Base-by-base conservation (phyloP, 352 stramenopile species). In the Phytophthora cajani region DNA sequence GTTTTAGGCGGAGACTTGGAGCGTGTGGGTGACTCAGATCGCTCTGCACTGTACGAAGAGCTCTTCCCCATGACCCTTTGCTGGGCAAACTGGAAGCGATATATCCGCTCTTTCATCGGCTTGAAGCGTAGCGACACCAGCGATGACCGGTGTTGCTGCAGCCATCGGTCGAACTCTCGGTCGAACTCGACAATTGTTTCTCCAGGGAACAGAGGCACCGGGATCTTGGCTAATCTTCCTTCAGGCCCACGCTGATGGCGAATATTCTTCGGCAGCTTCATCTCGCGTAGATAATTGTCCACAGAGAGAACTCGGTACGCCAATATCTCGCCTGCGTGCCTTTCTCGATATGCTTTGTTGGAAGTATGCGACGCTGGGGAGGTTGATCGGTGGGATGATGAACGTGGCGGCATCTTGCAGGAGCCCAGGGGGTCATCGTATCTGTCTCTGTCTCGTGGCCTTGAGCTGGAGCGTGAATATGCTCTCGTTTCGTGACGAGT, bases 131-230 rank as follows among this genome's bases (percentile, higher is more conserved):
- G 47, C 6, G 36, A 64, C 38, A 65, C 7, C 44, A 58, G 25
- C n/a, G 67, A 73, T 27, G 67, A 62, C 17, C 46, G 61, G n/a
- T 62, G 54, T n/a, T 58, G 9, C 17, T 74, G 61, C 17, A 74
- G 61, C 67, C 67, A 74, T 14, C 67, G 61, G 23, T 38, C 53
- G 56, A 74, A 70, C 16, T 52, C 60, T 57, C 65, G 53, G 10
- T 74, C 67, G 9, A 70, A 74, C 7, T 70, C 61, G 21, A 66
- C 44, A 23, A 70, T 50, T 32, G 61, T 74, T 58, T 74, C 67
- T 19, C 67, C 61, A 58, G 61, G 19, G 27, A 74, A 66, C 38
- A 74, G 61, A 30, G 67, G 67, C 46, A 62, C 42, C 46, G 67
- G 61, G 44, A 74, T 74, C 38, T 66, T 74, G 36, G 36, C 19